phyloP scores from a whole-genome alignment of 495 filamentous ascomycete genomes.

The Pyrenopolyporus hunteri region DNA sequence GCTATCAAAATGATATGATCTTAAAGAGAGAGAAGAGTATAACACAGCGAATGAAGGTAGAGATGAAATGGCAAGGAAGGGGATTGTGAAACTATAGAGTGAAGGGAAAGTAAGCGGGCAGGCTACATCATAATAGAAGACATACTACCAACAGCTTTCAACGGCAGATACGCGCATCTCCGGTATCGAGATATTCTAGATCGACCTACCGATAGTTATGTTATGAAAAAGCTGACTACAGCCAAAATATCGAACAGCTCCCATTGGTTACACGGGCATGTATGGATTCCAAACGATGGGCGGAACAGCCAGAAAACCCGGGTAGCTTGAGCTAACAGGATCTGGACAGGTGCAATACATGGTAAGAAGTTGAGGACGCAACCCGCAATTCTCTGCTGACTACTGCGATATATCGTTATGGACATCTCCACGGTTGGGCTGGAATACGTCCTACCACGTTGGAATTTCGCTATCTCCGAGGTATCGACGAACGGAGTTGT shows the following conservation, averaged over 20 bases:
- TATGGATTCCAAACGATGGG: neutral
- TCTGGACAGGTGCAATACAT: too few relatives aligned
- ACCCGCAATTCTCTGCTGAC: too few relatives aligned
- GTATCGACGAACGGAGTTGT: too few relatives aligned
- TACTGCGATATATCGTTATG: neutral
- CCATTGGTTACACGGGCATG: conserved; percentile 12
- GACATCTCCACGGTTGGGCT: neutral
- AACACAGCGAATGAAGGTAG: neutral
- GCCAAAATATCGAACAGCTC: conserved; percentile 14
- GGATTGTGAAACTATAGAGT: neutral
- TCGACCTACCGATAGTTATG: conserved; percentile 16
- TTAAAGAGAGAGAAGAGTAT: conserved; percentile 8
- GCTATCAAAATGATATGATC: neutral
- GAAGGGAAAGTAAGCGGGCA: neutral
- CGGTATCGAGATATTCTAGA: conserved; percentile 14
- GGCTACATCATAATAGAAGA: conserved; percentile 1
- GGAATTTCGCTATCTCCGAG: too few relatives aligned
- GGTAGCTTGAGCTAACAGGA: neutral
- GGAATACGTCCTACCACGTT: neutral
- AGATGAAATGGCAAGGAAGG: neutral
- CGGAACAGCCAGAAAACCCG: neutral
- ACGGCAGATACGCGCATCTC: conserved; percentile 32
- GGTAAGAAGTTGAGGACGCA: too few relatives aligned
- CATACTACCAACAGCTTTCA: neutral
- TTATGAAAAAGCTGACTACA: conserved; percentile 27